These are phyloP conservation scores for Alternaria metachromatica DNA, from an alignment of 2,329 filamentous ascomycete genomes.

Conservation along the genomic window DNA sequence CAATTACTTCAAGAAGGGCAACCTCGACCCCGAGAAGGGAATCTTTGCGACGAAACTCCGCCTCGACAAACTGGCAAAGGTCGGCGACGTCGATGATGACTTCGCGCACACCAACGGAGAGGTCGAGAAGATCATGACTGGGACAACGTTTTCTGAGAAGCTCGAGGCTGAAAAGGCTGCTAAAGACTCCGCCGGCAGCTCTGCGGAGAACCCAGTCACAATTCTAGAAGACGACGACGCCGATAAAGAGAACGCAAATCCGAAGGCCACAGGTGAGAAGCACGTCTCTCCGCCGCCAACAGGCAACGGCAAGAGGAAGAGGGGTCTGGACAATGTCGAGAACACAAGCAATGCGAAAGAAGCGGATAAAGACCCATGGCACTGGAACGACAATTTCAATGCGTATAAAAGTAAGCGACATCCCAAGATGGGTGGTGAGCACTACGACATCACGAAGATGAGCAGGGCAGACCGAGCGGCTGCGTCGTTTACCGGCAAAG, in stretches of 20 bases:
- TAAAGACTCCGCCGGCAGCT: background rate
- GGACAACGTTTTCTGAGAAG: background rate
- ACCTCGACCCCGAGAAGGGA: conserved; percentile 18
- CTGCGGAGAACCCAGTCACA: background rate
- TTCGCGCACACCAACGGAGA: background rate
- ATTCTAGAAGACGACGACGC: conserved; percentile 4
- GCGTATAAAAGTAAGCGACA: conserved; percentile 10
- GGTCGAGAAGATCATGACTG: background rate
- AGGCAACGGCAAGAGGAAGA: conserved; percentile 4
- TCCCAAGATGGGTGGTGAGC: conserved; percentile 11
- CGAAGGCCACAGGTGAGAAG: background rate
- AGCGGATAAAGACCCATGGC: conserved; percentile 20
- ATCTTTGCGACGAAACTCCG: conserved; percentile 11
- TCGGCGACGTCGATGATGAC: background rate
- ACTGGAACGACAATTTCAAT: conserved; percentile 13
- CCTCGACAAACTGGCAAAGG: conserved; percentile 16
- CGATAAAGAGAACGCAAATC: conserved; percentile 8
- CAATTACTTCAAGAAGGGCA: conserved; percentile 21
- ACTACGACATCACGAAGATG: conserved; percentile 32
- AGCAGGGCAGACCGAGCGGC: conserved; percentile 16
- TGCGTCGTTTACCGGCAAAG: conserved; percentile 16
- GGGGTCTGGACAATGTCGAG: background rate
- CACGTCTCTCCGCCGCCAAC: background rate
- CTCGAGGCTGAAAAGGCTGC: background rate
- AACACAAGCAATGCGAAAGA: background rate